Conservation (phyloP, 352 stramenopile genomes). For the Globisporangium middletonii region DNA sequence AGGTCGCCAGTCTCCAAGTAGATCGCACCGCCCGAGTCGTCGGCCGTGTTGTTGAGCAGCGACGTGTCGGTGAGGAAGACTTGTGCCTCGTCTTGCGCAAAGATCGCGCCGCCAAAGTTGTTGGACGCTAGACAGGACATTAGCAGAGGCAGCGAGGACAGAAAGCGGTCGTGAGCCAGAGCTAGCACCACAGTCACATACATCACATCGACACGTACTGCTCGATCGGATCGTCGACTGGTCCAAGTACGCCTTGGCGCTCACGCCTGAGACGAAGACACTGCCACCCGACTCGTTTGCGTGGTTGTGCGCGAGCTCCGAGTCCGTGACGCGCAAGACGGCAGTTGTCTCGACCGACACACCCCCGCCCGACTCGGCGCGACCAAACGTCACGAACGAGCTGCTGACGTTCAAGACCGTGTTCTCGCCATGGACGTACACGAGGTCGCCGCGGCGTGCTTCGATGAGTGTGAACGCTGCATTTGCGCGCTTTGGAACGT, state of each 20-base stretch:
- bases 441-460: constrained; percentile 21
- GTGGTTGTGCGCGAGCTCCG: constrained; percentile 29
- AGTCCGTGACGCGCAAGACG: constrained; percentile 16
- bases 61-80: constrained; percentile 18
- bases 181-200: background rate
- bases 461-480: constrained; percentile 2
- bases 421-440: constrained; percentile 25
- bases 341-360: constrained; percentile 25
- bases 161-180: background rate
- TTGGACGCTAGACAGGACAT: constrained; percentile 23
- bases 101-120: constrained; percentile 47
- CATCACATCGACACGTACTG: constrained; percentile 19
- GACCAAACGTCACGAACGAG: constrained; percentile 28
- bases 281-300: constrained; percentile 44
- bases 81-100: constrained; percentile 26
- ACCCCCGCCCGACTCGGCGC: constrained; percentile 39
- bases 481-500: constrained; percentile 11
- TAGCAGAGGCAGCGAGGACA: background rate
- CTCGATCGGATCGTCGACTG: constrained; percentile 24
- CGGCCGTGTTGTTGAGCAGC: constrained; percentile 37
- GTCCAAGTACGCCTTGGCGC: constrained; percentile 20
- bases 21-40: constrained; percentile 53
- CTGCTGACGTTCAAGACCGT: constrained; percentile 15
- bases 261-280: constrained; percentile 25
- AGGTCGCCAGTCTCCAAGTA: constrained; percentile 47